Evolutionary conservation across 2,329 filamentous ascomycete genomes (phyloP).

Genomic region (Calcarisporium arbuscula): DNA sequence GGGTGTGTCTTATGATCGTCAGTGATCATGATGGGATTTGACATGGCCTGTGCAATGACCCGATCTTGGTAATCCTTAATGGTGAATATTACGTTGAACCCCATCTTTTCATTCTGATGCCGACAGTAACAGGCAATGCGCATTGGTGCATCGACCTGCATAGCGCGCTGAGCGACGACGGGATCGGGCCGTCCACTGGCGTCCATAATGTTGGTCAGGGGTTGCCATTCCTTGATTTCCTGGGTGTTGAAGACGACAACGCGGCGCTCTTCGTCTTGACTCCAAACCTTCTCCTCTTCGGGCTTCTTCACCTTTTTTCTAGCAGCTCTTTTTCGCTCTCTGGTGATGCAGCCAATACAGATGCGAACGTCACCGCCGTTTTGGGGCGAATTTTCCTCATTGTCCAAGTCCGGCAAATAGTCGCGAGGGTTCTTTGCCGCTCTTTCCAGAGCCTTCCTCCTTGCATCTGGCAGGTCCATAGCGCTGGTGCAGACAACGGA

Average conservation of each 20-base stretch:
- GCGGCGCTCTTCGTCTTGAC: constrained; percentile 69
- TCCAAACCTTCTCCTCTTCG: constrained; percentile 86
- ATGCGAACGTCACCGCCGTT: constrained; percentile 94
- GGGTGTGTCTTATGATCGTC: constrained; percentile 90
- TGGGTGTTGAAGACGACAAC: constrained; percentile 89
- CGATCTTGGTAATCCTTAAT: constrained; percentile 74
- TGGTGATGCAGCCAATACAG: constrained; percentile 82
- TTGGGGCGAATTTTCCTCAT: constrained; percentile 65
- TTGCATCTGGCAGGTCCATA: constrained; percentile 66
- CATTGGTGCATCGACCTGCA: constrained; percentile 84
- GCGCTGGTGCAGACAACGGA: constrained; percentile 88
- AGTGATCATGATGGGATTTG: constrained; percentile 89
- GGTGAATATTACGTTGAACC: constrained; percentile 91
- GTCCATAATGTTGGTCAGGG: constrained; percentile 46
- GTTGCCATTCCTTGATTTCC: constrained; percentile 79
- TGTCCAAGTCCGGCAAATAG: constrained; percentile 33
- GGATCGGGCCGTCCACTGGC: constrained; percentile 37
- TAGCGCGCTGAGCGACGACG: constrained; percentile 50
- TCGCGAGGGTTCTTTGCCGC: constrained; percentile 36
- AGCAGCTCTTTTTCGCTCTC: constrained; percentile 84
- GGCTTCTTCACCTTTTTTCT: constrained; percentile 91
- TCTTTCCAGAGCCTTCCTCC: constrained; percentile 59
- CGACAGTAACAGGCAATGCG: constrained; percentile 95
- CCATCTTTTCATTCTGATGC: constrained; percentile 88
- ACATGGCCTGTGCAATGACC: constrained; percentile 77